Conservation (phyloP, 345 rosid species). For the Alliaria petiolata region DNA sequence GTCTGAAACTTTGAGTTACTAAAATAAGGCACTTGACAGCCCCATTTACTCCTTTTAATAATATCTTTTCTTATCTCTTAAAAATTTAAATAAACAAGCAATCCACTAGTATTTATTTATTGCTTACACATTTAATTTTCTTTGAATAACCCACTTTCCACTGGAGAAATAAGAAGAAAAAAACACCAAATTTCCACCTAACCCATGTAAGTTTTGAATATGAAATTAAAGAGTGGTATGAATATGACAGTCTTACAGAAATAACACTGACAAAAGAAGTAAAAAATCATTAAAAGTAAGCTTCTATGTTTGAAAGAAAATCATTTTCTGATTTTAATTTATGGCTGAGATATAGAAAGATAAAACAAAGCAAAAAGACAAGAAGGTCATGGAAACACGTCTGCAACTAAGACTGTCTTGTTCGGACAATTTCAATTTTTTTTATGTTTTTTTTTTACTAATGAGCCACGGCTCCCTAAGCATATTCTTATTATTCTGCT, state of each 20-base stretch:
- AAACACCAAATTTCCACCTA: conserved; percentile 4
- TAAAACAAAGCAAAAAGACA: not conserved
- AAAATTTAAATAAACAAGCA: not conserved
- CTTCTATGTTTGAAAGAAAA: not conserved
- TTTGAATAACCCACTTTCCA: too few species aligned
- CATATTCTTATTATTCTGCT: conserved; percentile 5
- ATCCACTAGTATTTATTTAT: not conserved
- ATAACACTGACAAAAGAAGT: not conserved
- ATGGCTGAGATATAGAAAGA: not conserved
- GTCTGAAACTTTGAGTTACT: conserved; percentile 13
- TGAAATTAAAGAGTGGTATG: not conserved
- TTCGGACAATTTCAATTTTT: not conserved
- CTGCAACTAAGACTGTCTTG: not conserved
- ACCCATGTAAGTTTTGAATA: conserved; percentile 7
- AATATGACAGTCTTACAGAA: not conserved
- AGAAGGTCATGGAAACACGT: conserved; percentile 18
- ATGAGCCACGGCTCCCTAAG: not conserved
- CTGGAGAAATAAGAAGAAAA: too few species aligned
- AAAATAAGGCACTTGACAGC: conserved; percentile 12
- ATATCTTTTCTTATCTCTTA: conserved; percentile 8
- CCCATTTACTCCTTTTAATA: not conserved
- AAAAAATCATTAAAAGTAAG: not conserved
- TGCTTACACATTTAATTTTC: too few species aligned
- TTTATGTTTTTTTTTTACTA: not conserved
- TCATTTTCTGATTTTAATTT: not conserved